Evolutionary conservation across 1,139 yeast species (phyloP).

Genomic region (Suhomyces bolitotheri): DNA sequence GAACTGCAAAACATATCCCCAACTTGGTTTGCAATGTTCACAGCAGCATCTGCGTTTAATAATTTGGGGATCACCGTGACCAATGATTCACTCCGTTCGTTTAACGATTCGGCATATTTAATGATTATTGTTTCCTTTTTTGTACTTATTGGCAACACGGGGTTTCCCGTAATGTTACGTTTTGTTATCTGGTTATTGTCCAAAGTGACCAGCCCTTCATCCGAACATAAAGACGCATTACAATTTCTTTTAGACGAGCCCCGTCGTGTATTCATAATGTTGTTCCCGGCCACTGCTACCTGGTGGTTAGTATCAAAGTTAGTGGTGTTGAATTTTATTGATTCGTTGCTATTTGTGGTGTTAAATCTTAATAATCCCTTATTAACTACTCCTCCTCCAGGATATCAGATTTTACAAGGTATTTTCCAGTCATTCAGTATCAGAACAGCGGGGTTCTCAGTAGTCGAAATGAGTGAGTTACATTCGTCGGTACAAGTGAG

Average conservation of each 20-base stretch:
- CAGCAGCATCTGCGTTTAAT: constrained; percentile 76
- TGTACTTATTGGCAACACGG: constrained; percentile 89
- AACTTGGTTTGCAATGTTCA: constrained; percentile 91
- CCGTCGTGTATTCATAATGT: constrained; percentile 88
- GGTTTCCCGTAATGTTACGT: constrained; percentile 80
- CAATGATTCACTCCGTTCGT: constrained; percentile 72
- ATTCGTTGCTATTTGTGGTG: constrained; percentile 74
- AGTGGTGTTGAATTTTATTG: constrained; percentile 69
- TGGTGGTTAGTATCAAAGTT: constrained; percentile 88
- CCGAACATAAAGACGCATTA: constrained; percentile 69
- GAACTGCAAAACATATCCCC: constrained; percentile 61
- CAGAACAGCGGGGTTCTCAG: constrained; percentile 88
- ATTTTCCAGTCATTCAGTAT: constrained; percentile 89
- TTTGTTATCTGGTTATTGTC: constrained; percentile 78
- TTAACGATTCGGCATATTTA: constrained; percentile 61
- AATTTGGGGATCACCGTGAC: constrained; percentile 84
- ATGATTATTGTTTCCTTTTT: constrained; percentile 64
- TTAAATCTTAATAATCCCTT: constrained; percentile 62
- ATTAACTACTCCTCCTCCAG: constrained; percentile 54
- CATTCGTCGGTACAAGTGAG: constrained; percentile 93
- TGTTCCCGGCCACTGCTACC: constrained; percentile 90
- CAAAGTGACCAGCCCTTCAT: constrained; percentile 64
- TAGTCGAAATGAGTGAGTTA: constrained; percentile 63
- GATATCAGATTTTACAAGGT: constrained; percentile 76
- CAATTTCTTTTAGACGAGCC: constrained; percentile 93